A percentile compares a stretch with the other conserved stretches of the same genome.
phyloP scores from a whole-genome alignment of 2,329 filamentous ascomycete genomes.

The Botrytis elliptica region DNA sequence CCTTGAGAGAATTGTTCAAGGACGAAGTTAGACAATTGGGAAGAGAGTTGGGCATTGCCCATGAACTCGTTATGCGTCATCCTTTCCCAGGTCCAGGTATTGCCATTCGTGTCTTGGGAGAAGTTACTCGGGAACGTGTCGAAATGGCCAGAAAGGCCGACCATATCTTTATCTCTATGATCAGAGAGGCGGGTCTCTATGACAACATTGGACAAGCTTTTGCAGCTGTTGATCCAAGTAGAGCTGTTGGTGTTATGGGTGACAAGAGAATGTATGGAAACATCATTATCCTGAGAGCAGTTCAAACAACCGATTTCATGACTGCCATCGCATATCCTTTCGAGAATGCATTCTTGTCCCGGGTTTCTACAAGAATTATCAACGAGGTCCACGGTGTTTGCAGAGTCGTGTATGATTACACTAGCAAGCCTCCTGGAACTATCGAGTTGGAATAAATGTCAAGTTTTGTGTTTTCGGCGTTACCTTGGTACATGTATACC shows the following conservation, averaged over 20 bases:
- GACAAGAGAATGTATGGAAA: slow-evolving; percentile 67
- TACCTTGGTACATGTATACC: slow-evolving; percentile 8
- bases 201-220: slow-evolving; percentile 69
- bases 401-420: slow-evolving; percentile 66
- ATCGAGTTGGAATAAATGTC: slow-evolving; percentile 66
- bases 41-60: slow-evolving; percentile 65
- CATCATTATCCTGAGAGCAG: slow-evolving; percentile 60
- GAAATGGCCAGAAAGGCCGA: slow-evolving; percentile 77
- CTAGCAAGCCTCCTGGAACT: slow-evolving; percentile 53
- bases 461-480: slow-evolving; percentile 13
- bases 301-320: slow-evolving; percentile 53
- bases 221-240: slow-evolving; percentile 64
- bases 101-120: slow-evolving; percentile 72
- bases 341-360: slow-evolving; percentile 61
- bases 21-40: slow-evolving; percentile 75
- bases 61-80: slow-evolving; percentile 76
- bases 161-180: slow-evolving; percentile 74
- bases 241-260: slow-evolving; percentile 65
- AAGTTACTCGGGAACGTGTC: slow-evolving; percentile 77
- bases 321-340: slow-evolving; percentile 45
- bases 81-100: slow-evolving; percentile 74
- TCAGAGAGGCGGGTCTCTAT: slow-evolving; percentile 70
- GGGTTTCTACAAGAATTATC: slow-evolving; percentile 65
- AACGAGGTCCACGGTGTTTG: slow-evolving; percentile 66
- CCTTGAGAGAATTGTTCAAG: slow-evolving; percentile 78